phyloP scores from a whole-genome alignment of 257 asterid species.

The Thymus mandschuricus region DNA sequence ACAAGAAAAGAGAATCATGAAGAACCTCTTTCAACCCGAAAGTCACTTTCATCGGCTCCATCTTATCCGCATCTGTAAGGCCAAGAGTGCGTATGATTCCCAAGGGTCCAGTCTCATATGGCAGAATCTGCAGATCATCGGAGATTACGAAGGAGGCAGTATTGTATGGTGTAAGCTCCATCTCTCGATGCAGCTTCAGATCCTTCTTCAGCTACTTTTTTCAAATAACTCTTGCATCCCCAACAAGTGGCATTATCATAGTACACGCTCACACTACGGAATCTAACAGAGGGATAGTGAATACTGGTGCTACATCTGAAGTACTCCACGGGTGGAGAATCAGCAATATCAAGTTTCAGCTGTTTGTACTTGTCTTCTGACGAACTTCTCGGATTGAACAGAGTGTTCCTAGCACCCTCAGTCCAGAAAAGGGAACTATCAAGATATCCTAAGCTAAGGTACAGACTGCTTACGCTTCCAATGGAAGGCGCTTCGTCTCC shows the following conservation, averaged over 20 bases:
- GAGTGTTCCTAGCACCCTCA: background rate
- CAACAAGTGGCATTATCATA: background rate
- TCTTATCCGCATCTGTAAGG: too few species aligned
- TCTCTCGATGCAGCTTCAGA: too few species aligned
- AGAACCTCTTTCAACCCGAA: too few species aligned
- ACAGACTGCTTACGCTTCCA: conserved; percentile 35
- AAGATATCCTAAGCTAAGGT: conserved; percentile 21
- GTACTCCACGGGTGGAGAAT: background rate
- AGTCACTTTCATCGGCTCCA: too few species aligned
- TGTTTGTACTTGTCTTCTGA: background rate
- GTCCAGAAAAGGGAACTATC: conserved; percentile 1
- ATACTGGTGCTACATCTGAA: background rate
- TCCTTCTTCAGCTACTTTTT: too few species aligned
- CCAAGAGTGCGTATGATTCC: background rate
- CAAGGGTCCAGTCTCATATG: background rate
- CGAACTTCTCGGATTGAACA: background rate
- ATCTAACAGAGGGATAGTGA: too few species aligned
- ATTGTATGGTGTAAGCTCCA: too few species aligned
- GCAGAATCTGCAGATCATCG: conserved; percentile 20
- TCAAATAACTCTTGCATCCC: too few species aligned
- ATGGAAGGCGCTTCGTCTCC: background rate
- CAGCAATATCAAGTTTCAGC: background rate
- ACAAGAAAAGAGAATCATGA: too few species aligned
- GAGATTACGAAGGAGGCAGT: background rate
- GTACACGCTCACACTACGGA: background rate